phyloP scores from a whole-genome alignment of 2,329 filamentous ascomycete genomes.

The Dactylonectria estremocensis region DNA sequence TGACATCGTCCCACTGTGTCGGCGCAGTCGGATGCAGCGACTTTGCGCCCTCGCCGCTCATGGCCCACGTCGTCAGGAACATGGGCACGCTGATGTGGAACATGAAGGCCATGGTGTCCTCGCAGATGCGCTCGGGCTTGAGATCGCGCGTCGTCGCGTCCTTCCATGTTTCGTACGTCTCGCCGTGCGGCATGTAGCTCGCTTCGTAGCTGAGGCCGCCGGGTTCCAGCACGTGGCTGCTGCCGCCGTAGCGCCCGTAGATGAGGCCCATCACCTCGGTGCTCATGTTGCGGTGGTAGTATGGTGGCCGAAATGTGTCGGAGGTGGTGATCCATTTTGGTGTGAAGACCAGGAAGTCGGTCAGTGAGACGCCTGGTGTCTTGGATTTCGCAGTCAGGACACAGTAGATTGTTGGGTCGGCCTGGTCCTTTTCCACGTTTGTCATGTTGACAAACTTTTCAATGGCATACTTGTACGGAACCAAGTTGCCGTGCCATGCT shows the following conservation, averaged over 20 bases:
- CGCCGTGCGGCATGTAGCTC: slow-evolving; percentile 34
- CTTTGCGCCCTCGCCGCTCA: slow-evolving; percentile 16
- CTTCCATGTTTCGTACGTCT: slow-evolving; percentile 47
- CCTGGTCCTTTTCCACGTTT: slow-evolving; percentile 66
- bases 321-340: slow-evolving; percentile 75
- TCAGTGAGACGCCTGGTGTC: slow-evolving; percentile 67
- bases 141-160: slow-evolving; percentile 25
- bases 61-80: slow-evolving; percentile 27
- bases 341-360: slow-evolving; percentile 78
- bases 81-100: slow-evolving; percentile 25
- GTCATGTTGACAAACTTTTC: slow-evolving; percentile 73
- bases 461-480: slow-evolving; percentile 76
- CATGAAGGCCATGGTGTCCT: slow-evolving; percentile 31
- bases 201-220: slow-evolving; percentile 31
- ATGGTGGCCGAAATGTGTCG: slow-evolving; percentile 75
- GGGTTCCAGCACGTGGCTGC: slow-evolving; percentile 34
- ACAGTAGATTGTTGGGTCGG: slow-evolving; percentile 76
- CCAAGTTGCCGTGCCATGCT: slow-evolving; percentile 79
- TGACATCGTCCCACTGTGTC: slow-evolving; percentile 19
- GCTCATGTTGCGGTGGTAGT: slow-evolving; percentile 75
- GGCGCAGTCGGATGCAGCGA: slow-evolving; percentile 20
- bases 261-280: slow-evolving; percentile 71
- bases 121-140: slow-evolving; percentile 14
- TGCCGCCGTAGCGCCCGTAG: slow-evolving; percentile 52
- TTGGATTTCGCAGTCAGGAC: slow-evolving; percentile 73